phyloP scores from a whole-genome alignment of 1,284 basidiomycete species.

The Puccinia triticina region DNA sequence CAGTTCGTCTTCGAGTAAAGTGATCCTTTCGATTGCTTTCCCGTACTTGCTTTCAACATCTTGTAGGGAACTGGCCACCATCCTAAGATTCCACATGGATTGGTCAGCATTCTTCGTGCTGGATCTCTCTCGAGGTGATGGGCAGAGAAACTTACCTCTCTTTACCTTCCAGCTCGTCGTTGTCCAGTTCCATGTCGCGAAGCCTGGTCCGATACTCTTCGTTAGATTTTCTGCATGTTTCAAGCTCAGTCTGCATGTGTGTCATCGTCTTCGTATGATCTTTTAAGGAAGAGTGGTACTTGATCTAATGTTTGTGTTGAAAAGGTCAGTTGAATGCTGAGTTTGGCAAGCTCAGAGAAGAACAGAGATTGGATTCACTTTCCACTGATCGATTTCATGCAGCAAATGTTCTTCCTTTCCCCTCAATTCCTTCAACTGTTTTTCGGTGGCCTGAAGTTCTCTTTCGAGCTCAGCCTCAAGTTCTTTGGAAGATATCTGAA shows the following conservation, averaged over 20 bases:
- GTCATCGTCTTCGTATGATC: constrained; percentile 83
- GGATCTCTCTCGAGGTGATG: background rate
- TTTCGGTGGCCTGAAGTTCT: constrained; percentile 83
- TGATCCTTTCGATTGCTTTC: constrained; percentile 90
- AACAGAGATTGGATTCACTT: constrained; percentile 65
- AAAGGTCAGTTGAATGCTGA: constrained; percentile 23
- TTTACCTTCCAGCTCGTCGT: constrained; percentile 89
- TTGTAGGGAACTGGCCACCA: constrained; percentile 83
- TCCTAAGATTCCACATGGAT: constrained; percentile 60
- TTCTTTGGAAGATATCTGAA: constrained; percentile 85
- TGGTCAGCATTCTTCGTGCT: background rate
- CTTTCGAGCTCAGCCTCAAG: constrained; percentile 88
- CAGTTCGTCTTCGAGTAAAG: constrained; percentile 93
- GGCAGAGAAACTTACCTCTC: constrained; percentile 66
- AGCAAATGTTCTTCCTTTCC: constrained; percentile 75
- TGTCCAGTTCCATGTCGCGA: constrained; percentile 89
- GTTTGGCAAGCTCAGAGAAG: constrained; percentile 39
- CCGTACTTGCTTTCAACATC: constrained; percentile 92
- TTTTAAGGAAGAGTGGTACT: constrained; percentile 85
- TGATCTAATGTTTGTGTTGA: constrained; percentile 65
- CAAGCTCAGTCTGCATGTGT: constrained; percentile 83
- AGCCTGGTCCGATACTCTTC: constrained; percentile 53
- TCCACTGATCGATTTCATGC: constrained; percentile 85
- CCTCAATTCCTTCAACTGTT: constrained; percentile 77
- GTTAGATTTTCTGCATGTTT: constrained; percentile 61